A percentile compares a stretch with the other conserved stretches of the same genome.
phyloP scores from a whole-genome alignment of 768 basidiomycete genomes.

The Phylloporus scabripes region DNA sequence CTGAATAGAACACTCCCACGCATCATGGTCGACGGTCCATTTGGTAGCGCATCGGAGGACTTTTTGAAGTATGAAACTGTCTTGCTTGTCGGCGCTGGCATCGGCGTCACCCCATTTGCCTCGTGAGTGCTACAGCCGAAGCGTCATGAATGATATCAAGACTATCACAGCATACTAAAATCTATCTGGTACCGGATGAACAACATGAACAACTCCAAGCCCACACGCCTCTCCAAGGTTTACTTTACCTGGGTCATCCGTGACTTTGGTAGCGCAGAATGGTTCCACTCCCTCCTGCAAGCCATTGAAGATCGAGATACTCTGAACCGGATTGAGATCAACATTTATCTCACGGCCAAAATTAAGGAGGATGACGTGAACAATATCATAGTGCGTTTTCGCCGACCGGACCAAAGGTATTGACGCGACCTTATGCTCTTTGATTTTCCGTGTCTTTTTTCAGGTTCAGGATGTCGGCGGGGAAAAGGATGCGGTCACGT shows the following conservation, averaged over 20 bases:
- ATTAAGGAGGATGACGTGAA: conserved; percentile 91
- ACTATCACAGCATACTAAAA: conserved; percentile 62
- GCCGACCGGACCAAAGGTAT: not conserved
- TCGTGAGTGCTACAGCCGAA: conserved; percentile 50
- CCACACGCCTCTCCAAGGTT: conserved; percentile 83
- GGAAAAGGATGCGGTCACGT: conserved; percentile 87
- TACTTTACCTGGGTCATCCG: conserved; percentile 97
- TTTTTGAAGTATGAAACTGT: conserved; percentile 87
- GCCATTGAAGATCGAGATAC: conserved; percentile 93
- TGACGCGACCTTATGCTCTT: not conserved
- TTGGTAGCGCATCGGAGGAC: conserved; percentile 89
- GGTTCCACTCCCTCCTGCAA: conserved; percentile 91
- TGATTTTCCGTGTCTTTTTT: not conserved
- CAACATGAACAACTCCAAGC: conserved; percentile 66
- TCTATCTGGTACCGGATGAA: conserved; percentile 97
- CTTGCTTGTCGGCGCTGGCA: conserved; percentile 88
- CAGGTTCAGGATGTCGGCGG: conserved; percentile 87
- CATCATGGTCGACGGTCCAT: conserved; percentile 95
- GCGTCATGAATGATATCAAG: conserved; percentile 2
- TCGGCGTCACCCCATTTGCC: conserved; percentile 95
- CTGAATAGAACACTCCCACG: conserved; percentile 76
- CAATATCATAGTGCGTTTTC: conserved; percentile 69
- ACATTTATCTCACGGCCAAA: conserved; percentile 88
- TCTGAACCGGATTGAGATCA: conserved; percentile 84
- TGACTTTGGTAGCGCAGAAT: conserved; percentile 83